Evolutionary conservation across 2,329 filamentous ascomycete species (phyloP), one percentile per base, ranked within the genome.

Genomic region (Fusarium nematophilum): DNA sequence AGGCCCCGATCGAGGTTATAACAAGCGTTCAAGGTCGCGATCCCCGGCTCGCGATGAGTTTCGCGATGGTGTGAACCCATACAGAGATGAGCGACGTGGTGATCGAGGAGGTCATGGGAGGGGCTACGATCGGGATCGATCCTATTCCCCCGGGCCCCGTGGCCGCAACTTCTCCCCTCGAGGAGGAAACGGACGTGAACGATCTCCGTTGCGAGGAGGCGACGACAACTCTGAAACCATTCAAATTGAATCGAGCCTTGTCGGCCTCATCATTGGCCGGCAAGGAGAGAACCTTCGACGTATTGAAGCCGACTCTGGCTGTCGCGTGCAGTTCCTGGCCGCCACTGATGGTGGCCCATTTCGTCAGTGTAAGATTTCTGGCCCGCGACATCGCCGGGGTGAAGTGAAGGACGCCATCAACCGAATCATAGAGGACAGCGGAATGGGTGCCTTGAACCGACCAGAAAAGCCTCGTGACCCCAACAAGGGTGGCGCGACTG

Each of bases 191-290:
- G 81, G 81, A 33, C 76, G 84, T 67, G 84, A 89, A 51, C 81
- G 87, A 48, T 88, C 87, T 30, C 86, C 88, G 17, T 76, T 83
- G 15, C 72, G 79, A 43, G 79, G 79, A 64, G 59, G 77, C 33
- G 87, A 90, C 66, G 90, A 92, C 64, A 90, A 89, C 69, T 85
- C 86, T 18, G 93, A 97, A 77, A 90, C 89, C 18, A 93, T 97
- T 65, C 86, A 90, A 68, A 92, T 97, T 69, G 92, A 96, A 72
- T 92, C 91, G 17, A 91, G 88, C 68, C 83, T 96, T 40, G 93
- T 97, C 45, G 93, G 93, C 34, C 81, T 97, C 27, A 96, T 97
- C 70, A 97, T 97, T 71, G 93, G 93, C 47, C 87, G 93, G 57
- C 90, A 93, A 71, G 93, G 93, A 65, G 93, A 97, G 78, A 97